Conservation (phyloP, 345 rosid genomes). For the Arabidopsis thaliana region DNA sequence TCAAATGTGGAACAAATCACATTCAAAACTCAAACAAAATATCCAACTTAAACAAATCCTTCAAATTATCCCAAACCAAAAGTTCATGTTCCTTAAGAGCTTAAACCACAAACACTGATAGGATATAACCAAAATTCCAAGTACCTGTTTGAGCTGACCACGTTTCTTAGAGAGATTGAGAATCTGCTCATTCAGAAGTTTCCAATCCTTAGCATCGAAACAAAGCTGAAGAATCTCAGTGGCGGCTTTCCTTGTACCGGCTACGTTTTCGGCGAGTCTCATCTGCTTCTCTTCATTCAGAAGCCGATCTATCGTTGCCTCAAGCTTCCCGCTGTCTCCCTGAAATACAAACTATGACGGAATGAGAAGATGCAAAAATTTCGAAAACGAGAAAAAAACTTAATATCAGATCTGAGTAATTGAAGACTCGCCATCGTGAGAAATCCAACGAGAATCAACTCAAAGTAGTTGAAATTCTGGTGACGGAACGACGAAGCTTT, state of each 20-base stretch:
- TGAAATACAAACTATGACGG: conserved; percentile 42
- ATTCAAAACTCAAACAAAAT: neutral
- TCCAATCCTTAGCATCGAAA: conserved; percentile 94
- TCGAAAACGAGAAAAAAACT: conserved; percentile 3
- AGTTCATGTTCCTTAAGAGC: conserved; percentile 13
- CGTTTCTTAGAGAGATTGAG: conserved; percentile 84
- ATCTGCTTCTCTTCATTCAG: conserved; percentile 91
- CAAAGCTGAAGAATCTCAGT: conserved; percentile 84
- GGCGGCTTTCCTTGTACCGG: conserved; percentile 86
- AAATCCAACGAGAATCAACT: conserved; percentile 9
- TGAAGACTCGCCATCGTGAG: conserved; percentile 42
- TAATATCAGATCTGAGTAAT: conserved; percentile 38
- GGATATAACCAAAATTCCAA: neutral
- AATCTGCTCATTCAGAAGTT: conserved; percentile 69
- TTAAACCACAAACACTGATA: conserved; percentile 10
- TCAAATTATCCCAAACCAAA: neutral
- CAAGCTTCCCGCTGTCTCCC: conserved; percentile 66
- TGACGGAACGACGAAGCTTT: conserved; percentile 16
- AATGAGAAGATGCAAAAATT: conserved; percentile 40
- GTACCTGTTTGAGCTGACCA: conserved; percentile 96
- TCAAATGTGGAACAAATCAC: conserved; percentile 5
- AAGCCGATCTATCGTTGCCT: conserved; percentile 74
- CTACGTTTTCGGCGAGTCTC: conserved; percentile 82
- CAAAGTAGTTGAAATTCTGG: conserved; percentile 11
- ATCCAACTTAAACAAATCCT: neutral